Base-by-base conservation (phyloP, 2,329 filamentous ascomycete genomes). In the Fusarium sp. region DNA sequence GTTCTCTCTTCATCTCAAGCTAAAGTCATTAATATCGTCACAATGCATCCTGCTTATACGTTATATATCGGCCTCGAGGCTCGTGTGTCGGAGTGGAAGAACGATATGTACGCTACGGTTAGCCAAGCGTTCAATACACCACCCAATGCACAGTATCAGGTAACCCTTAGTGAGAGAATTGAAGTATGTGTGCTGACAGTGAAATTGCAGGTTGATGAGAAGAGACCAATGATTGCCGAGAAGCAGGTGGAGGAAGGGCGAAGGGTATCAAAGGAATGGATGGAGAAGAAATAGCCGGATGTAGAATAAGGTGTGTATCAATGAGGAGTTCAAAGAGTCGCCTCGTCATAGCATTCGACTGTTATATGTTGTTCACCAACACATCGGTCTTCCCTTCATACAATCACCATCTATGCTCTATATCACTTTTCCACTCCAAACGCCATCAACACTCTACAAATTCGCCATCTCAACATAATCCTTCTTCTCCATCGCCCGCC, bases 401-500 rank as follows among this genome's bases (percentile, higher is more conserved):
- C 21, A 0, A 18, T 9, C 4, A 2, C 31, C 23, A 20, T 20
- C 10, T 26, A 26, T 20, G n/a, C 8, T 15, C 2, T 4, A 4
- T 35, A 18, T 35, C 33, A 16, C 31, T 33, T 16, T 33, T 16
- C 11, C 20, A 0, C n/a, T n/a, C n/a, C n/a, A 29, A 15, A 2
- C 12, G 31, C 31, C 13, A 33, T 33, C 31, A 33, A 16, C 5
- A 9, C 20, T 54, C 37, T 38, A 67, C 26, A 63, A 56, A 43
- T 54, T 46, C 3, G 23, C 42, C 33, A 68, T 38, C 48, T 68
- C 57, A 16, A 63, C 52, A 37, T 63, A 35, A 13, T 66, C 63
- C 21, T 28, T 23, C 50, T 64, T 74, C 60, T 69, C 70, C 2
- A 54, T 26, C 13, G 63, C 78, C 26, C 81, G 73, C 0, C 84